These are phyloP conservation scores for Syzygium syzygioides DNA, from an alignment of 441 rosid genomes.

Conservation along the genomic window DNA sequence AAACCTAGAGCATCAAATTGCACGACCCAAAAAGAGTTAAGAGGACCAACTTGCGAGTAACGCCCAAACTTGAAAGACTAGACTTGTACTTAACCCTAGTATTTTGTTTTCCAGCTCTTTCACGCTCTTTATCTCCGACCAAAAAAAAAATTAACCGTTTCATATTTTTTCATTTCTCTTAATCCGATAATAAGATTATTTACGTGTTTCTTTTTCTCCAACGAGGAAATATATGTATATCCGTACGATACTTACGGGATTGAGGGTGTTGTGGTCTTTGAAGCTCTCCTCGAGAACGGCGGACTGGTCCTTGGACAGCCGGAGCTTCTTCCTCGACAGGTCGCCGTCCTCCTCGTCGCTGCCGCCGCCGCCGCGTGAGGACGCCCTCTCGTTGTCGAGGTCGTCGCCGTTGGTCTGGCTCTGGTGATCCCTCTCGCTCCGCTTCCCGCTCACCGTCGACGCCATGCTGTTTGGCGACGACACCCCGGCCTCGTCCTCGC, in stretches of 20 bases:
- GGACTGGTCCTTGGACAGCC: slow-evolving; percentile 89
- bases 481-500: slow-evolving; percentile 77
- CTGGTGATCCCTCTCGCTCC: slow-evolving; percentile 61
- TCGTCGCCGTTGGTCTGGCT: slow-evolving; percentile 42
- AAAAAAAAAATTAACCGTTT: background rate
- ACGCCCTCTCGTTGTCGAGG: slow-evolving; percentile 47
- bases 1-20: background rate
- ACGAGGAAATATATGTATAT: background rate
- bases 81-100: background rate
- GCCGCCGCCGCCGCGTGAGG: slow-evolving; percentile 57
- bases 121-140: background rate
- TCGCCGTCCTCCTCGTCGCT: slow-evolving; percentile 95
- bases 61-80: background rate
- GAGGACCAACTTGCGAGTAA: background rate
- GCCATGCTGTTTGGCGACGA: slow-evolving; percentile 89
- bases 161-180: background rate
- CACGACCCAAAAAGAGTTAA: background rate
- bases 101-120: background rate
- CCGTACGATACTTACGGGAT: slow-evolving; percentile 51
- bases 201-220: background rate
- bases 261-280: slow-evolving; percentile 89
- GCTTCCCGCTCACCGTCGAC: slow-evolving; percentile 82
- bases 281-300: slow-evolving; percentile 89
- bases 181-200: background rate
- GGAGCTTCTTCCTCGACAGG: slow-evolving; percentile 75